These are phyloP conservation scores for Epichloe baconii DNA, from an alignment of 2,329 filamentous ascomycete species.

Conservation along the genomic window DNA sequence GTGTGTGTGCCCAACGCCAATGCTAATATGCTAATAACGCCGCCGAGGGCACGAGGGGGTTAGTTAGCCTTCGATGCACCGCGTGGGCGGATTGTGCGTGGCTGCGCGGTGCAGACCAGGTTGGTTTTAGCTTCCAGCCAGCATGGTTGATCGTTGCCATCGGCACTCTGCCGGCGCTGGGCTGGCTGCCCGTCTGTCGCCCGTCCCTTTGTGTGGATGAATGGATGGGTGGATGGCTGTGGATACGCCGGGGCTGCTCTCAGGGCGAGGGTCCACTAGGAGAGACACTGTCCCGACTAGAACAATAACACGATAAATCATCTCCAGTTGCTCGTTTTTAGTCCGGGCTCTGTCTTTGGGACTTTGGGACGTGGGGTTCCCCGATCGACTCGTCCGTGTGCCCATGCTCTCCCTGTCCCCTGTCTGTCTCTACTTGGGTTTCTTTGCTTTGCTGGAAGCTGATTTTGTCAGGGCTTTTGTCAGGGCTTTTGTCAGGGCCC, in stretches of 20 bases:
- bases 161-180: conserved; percentile 5
- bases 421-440: background rate
- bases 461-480: no score
- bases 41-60: no score
- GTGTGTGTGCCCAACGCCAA: background rate
- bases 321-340: background rate
- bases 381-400: background rate
- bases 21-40: no score
- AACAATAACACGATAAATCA: conserved; percentile 2
- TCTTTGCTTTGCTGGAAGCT: no score
- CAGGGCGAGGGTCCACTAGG: background rate
- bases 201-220: background rate
- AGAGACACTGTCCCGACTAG: background rate
- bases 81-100: no score
- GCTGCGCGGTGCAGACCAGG: background rate
- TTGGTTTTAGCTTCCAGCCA: background rate
- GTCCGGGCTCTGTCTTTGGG: background rate
- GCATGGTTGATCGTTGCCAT: background rate
- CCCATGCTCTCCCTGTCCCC: background rate
- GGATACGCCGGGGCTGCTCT: background rate
- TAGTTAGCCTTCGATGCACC: background rate
- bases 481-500: no score
- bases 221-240: background rate
- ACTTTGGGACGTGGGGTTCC: background rate
- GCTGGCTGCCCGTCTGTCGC: background rate